phyloP scores from a whole-genome alignment of 2,329 filamentous ascomycete genomes.

The Ophiobolus disseminans region DNA sequence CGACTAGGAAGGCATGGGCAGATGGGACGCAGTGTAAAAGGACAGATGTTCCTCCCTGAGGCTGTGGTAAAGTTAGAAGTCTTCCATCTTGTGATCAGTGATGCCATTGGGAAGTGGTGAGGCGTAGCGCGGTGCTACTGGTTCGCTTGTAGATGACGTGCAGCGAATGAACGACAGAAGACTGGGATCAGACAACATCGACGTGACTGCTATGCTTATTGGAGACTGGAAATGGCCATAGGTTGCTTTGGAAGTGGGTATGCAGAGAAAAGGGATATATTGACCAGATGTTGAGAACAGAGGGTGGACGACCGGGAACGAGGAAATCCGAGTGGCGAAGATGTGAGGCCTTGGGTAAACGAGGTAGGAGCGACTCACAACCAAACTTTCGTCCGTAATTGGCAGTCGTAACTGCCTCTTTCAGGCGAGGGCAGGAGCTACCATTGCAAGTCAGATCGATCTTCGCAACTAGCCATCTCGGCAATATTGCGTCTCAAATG shows the following conservation, averaged over 20 bases:
- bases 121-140: constrained; percentile 31
- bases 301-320: not conserved
- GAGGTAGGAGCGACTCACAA: no score
- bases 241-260: constrained; percentile 19
- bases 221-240: constrained; percentile 2
- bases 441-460: no score
- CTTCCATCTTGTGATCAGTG: constrained; percentile 27
- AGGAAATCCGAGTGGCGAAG: not conserved
- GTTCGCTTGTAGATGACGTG: constrained; percentile 32
- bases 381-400: no score
- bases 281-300: not conserved
- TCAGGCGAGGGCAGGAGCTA: no score
- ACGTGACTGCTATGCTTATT: constrained; percentile 13
- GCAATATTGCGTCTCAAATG: no score
- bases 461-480: no score
- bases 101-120: constrained; percentile 34
- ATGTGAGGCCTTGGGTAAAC: not conserved
- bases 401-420: no score
- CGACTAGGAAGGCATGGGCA: constrained; percentile 13
- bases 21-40: constrained; percentile 18
- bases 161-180: constrained; percentile 35
- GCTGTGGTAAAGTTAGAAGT: constrained; percentile 14
- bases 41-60: constrained; percentile 15
- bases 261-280: constrained; percentile 34
- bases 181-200: constrained; percentile 17